A percentile compares a stretch with the other conserved stretches of the same genome.
Conservation (phyloP, 441 rosid genomes). For the Jatropha podagrica region DNA sequence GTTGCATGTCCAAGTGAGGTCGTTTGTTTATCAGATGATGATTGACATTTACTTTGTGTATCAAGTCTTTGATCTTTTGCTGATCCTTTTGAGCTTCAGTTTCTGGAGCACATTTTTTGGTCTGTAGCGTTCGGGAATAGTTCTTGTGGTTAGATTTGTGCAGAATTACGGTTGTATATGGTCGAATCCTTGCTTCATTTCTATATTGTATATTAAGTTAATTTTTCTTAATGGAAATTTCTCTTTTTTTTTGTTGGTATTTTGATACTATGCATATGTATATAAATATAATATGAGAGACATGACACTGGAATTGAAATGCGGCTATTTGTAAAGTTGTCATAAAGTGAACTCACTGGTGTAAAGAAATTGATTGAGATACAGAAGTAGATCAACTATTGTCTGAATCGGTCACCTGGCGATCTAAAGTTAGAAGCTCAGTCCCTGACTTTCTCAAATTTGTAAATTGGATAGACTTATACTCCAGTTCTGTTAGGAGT, state of each 20-base stretch:
- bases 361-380: too few relatives aligned
- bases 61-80: neutral
- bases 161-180: neutral
- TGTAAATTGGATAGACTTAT: too few relatives aligned
- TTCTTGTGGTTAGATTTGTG: neutral
- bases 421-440: too few relatives aligned
- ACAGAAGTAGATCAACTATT: too few relatives aligned
- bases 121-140: neutral
- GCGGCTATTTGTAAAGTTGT: too few relatives aligned
- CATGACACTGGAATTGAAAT: too few relatives aligned
- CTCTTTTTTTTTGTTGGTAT: neutral
- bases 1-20: conserved; percentile 29
- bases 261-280: neutral
- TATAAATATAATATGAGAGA: too few relatives aligned
- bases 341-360: too few relatives aligned
- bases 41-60: conserved; percentile 34
- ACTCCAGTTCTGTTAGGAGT: too few relatives aligned
- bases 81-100: neutral
- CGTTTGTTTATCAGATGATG: conserved; percentile 84
- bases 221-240: neutral
- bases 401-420: too few relatives aligned
- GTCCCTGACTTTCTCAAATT: too few relatives aligned
- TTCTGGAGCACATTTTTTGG: neutral
- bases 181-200: neutral
- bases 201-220: neutral